Evolutionary conservation across 2,329 filamentous ascomycete species (phyloP).

Genomic region (Verticillium zaregamsianum): DNA sequence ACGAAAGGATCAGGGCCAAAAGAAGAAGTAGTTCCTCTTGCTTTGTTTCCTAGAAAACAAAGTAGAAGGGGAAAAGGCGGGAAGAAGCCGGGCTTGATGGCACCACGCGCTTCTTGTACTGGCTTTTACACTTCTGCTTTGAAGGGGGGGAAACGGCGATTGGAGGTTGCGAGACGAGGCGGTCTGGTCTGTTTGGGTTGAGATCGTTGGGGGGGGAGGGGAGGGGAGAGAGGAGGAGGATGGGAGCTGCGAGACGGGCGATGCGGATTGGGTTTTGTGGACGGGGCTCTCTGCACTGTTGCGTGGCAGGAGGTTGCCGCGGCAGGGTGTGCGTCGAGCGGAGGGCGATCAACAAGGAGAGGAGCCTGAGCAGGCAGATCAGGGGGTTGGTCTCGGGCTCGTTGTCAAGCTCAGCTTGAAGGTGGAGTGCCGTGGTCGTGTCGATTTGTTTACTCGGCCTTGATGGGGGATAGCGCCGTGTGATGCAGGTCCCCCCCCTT

Average conservation of each 20-base stretch:
- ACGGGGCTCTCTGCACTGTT: constrained; percentile 14
- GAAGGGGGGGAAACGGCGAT: constrained; percentile 4
- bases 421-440: not conserved
- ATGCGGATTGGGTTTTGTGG: constrained; percentile 18
- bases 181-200: constrained; percentile 10
- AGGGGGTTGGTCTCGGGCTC: not conserved
- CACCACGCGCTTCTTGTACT: constrained; percentile 14
- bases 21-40: constrained; percentile 49
- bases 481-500: not conserved
- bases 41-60: constrained; percentile 56
- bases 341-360: constrained; percentile 2
- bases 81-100: constrained; percentile 20
- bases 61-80: constrained; percentile 36
- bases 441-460: constrained; percentile 11
- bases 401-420: not conserved
- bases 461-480: constrained; percentile 4
- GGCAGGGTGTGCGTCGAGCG: constrained; percentile 10
- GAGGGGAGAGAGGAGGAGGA: constrained; percentile 14
- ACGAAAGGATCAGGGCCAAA: constrained; percentile 66
- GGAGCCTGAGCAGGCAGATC: not conserved
- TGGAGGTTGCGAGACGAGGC: constrained; percentile 7
- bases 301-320: constrained; percentile 12
- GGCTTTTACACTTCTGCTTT: constrained; percentile 13
- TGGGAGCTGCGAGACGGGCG: constrained; percentile 13
- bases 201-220: constrained; percentile 11